Evolutionary conservation across 2,329 filamentous ascomycete species (phyloP), one percentile per base, ranked within the genome.

Genomic region (Clarireedia paspali): DNA sequence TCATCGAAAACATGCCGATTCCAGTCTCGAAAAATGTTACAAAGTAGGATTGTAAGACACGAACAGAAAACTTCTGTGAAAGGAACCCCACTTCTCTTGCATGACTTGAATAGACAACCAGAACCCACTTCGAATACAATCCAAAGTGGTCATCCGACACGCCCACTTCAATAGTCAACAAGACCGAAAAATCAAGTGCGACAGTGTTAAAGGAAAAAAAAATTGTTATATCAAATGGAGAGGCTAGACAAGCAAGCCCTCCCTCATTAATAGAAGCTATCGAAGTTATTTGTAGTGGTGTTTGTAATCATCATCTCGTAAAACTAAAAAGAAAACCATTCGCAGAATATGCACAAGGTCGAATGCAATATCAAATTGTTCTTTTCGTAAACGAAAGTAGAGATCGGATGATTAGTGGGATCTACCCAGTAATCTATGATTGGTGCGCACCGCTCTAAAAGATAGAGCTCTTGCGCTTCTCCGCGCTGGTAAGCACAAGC

Each of bases 401-500:
- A 63, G 64, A 65, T 66, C 44, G 66, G 60, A 63, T 63, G 57
- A 63, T 63, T 62, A 64, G 52, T 59, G 62, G 65, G 67, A 67
- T 70, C 68, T 67, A 70, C 68, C 66, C 64, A 62, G 50, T 64
- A 63, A 47, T 48, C 53, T 51, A 54, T 56, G 58, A 49, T 55
- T 62, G 36, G 38, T 20, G 17, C 53, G 56, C 55, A 52, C 27
- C 40, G 40, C 48, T 61, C 75, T 76, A 85, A 68, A 79, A 80
- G 68, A 82, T 72, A 58, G 80, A 76, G 72, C 81, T 87, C 79
- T 90, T 95, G 72, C 91, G 88, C 82, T 95, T 96, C 77, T 95
- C 91, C 60, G 85, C 87, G 70, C 85, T 91, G 63, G 88, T 91
- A 63, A 96, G 80, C 63, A 96, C 87, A 68, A 96, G 83, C 78